Conservation (phyloP, 495 filamentous ascomycete species). For the Penicillium goetzii region DNA sequence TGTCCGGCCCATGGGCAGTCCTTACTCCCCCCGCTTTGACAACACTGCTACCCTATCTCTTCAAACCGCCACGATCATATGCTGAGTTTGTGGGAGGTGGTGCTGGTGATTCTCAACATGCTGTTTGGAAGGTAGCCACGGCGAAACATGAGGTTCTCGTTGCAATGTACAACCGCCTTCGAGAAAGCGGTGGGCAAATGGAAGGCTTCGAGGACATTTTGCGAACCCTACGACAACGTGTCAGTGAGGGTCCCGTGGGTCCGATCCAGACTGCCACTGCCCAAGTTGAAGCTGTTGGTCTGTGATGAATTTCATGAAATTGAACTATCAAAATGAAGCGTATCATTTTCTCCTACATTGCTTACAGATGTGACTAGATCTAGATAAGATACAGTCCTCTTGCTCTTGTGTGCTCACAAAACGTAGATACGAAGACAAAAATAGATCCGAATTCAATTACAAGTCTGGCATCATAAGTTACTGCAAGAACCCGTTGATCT, state of each 20-base stretch:
- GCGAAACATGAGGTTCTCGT: constrained; percentile 62
- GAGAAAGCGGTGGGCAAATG: constrained; percentile 34
- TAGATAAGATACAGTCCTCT: neutral
- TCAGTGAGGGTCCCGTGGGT: constrained; percentile 50
- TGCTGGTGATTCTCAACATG: constrained; percentile 59
- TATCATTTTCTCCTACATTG: neutral
- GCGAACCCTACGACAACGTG: constrained; percentile 45
- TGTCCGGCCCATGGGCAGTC: constrained; percentile 53
- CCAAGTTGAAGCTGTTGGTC: constrained; percentile 42
- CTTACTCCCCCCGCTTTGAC: constrained; percentile 56
- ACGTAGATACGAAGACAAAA: neutral
- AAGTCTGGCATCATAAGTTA: too few species aligned
- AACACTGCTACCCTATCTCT: constrained; percentile 60
- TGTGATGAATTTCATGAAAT: constrained; percentile 24
- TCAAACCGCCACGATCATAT: constrained; percentile 61
- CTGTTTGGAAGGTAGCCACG: constrained; percentile 61
- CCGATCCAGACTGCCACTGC: constrained; percentile 35
- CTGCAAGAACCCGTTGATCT: constrained; percentile 7
- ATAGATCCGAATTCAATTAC: neutral
- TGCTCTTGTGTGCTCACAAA: neutral
- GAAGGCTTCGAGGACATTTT: constrained; percentile 51
- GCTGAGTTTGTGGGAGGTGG: constrained; percentile 62
- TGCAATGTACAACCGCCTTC: constrained; percentile 43
- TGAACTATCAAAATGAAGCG: neutral
- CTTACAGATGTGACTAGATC: neutral